Evolutionary conservation across 768 basidiomycete species (phyloP).

Genomic region (Hygrocybe punicea): DNA sequence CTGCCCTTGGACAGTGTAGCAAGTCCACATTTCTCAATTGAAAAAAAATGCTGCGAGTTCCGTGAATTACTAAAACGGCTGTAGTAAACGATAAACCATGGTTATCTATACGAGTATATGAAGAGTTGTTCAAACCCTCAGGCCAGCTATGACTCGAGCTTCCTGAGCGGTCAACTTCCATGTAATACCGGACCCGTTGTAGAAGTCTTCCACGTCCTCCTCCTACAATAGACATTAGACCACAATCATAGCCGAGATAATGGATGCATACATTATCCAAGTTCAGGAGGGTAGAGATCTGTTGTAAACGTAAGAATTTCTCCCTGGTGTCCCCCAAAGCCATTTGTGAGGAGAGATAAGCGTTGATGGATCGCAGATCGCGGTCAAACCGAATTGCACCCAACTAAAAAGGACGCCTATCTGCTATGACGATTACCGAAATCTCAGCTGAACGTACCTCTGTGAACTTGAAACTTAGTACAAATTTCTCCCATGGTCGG

Average conservation of each 20-base stretch:
- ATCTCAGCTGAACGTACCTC: constrained; percentile 53
- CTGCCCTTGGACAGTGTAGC: too few species aligned
- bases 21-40: too few species aligned
- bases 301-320: constrained; percentile 88
- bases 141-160: constrained; percentile 61
- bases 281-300: constrained; percentile 89
- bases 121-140: constrained; percentile 46
- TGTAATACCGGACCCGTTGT: constrained; percentile 85
- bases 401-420: constrained; percentile 48
- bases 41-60: too few species aligned
- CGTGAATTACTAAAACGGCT: too few species aligned
- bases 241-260: neutral
- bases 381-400: constrained; percentile 95
- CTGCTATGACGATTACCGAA: neutral
- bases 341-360: constrained; percentile 84
- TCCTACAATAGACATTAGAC: constrained; percentile 50
- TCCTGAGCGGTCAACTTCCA: constrained; percentile 82
- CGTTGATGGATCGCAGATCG: constrained; percentile 79
- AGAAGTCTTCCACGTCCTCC: constrained; percentile 93
- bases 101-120: too few species aligned
- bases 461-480: constrained; percentile 76
- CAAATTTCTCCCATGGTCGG: constrained; percentile 93
- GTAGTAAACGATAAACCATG: too few species aligned
- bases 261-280: constrained; percentile 62
- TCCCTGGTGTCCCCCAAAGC: constrained; percentile 87